Evolutionary conservation across 169 alveolate genomes (phyloP).

Genomic region (Plasmodium adleri): DNA sequence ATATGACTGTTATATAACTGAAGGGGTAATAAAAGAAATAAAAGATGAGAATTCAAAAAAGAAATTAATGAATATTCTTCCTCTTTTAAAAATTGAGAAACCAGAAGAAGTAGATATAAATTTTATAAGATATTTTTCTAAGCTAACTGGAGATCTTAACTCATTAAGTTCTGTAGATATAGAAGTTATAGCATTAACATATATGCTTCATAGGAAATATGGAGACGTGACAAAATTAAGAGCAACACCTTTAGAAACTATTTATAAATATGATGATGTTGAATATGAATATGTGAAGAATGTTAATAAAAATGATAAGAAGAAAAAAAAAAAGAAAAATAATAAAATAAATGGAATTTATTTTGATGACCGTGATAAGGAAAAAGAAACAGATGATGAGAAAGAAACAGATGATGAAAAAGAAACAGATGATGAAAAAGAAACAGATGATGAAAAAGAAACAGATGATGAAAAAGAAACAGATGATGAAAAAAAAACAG

Average conservation of each 20-base stretch:
- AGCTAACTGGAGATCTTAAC: slow-evolving; percentile 91
- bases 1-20: slow-evolving; percentile 68
- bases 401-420: neutral
- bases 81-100: slow-evolving; percentile 76
- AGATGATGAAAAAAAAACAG: slow-evolving; percentile 5
- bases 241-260: slow-evolving; percentile 75
- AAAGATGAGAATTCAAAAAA: slow-evolving; percentile 62
- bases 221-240: slow-evolving; percentile 86
- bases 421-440: neutral
- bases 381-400: neutral
- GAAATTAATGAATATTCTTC: slow-evolving; percentile 43
- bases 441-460: neutral
- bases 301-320: neutral
- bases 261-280: slow-evolving; percentile 51
- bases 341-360: neutral
- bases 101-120: slow-evolving; percentile 85
- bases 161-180: slow-evolving; percentile 89
- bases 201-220: slow-evolving; percentile 82
- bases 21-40: slow-evolving; percentile 77
- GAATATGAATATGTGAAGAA: slow-evolving; percentile 30
- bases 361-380: neutral
- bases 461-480: neutral
- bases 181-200: slow-evolving; percentile 90
- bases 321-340: neutral
- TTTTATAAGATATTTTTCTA: slow-evolving; percentile 88